Evolutionary conservation across 2,329 filamentous ascomycete genomes (phyloP).

Genomic region (Cryphonectria naterciae): DNA sequence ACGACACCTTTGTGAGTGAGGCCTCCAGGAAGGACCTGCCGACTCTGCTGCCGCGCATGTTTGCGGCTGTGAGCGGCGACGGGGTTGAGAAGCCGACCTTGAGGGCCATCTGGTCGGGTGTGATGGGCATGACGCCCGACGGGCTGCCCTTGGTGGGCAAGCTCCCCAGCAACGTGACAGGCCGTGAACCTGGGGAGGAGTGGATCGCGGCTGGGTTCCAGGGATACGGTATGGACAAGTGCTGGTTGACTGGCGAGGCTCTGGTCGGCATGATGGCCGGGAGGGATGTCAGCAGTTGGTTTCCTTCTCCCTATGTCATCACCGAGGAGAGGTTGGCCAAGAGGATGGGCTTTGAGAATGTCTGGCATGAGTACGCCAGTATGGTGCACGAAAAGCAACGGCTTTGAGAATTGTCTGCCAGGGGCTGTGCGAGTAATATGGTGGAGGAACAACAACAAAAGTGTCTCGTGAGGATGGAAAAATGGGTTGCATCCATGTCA

Average conservation of each 20-base stretch:
- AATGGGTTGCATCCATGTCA: no score
- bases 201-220: conserved; percentile 39
- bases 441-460: not conserved
- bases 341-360: not conserved
- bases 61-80: not conserved
- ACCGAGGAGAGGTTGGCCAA: conserved; percentile 4
- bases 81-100: conserved; percentile 2
- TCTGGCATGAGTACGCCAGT: not conserved
- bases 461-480: not conserved
- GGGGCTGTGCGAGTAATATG: not conserved
- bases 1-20: conserved; percentile 14
- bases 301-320: conserved; percentile 2
- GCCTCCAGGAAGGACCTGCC: conserved; percentile 5
- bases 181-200: conserved; percentile 31
- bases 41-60: conserved; percentile 11
- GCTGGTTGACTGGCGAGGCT: conserved; percentile 36
- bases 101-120: conserved; percentile 35
- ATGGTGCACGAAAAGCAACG: not conserved
- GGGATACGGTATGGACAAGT: conserved; percentile 39
- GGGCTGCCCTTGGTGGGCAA: conserved; percentile 36
- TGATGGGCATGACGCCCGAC: conserved; percentile 38
- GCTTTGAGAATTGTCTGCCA: no score
- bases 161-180: conserved; percentile 28
- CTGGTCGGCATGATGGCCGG: conserved; percentile 27
- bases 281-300: conserved; percentile 10